These are phyloP conservation scores for Hydnomerulius pinastri DNA, from an alignment of 768 basidiomycete species.

Conservation along the genomic window DNA sequence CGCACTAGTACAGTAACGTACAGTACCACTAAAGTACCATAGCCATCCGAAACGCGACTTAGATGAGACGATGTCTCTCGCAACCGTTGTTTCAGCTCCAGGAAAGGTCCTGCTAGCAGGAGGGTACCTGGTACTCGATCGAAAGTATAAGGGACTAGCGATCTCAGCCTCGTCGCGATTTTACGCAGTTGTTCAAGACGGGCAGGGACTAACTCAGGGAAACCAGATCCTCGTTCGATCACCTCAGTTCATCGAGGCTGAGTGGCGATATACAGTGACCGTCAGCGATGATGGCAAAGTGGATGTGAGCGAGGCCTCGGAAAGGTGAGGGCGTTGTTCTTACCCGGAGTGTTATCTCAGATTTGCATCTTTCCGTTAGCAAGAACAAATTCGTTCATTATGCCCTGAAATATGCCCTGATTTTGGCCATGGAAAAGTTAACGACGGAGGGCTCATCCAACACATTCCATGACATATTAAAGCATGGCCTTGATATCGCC, in stretches of 20 bases:
- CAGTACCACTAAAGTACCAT: too few relatives aligned
- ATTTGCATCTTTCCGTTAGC: slow-evolving; percentile 33
- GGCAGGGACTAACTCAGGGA: slow-evolving; percentile 22
- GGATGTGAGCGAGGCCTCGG: slow-evolving; percentile 21
- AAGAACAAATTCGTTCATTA: slow-evolving; percentile 94
- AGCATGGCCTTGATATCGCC: slow-evolving; percentile 67
- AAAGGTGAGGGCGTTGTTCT: slow-evolving; percentile 17
- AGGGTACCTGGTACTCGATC: slow-evolving; percentile 96
- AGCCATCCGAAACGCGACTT: neutral
- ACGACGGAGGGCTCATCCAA: slow-evolving; percentile 40
- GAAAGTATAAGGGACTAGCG: slow-evolving; percentile 79
- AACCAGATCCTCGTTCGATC: slow-evolving; percentile 74
- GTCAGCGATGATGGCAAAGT: slow-evolving; percentile 34
- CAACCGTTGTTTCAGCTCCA: slow-evolving; percentile 84
- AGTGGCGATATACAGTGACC: slow-evolving; percentile 69
- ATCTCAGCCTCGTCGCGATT: slow-evolving; percentile 94
- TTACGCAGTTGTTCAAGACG: slow-evolving; percentile 70
- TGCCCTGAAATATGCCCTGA: slow-evolving; percentile 76
- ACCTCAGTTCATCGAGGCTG: slow-evolving; percentile 85
- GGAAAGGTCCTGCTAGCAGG: slow-evolving; percentile 96
- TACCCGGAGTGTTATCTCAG: neutral
- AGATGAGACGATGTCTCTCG: slow-evolving; percentile 39
- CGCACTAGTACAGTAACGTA: neutral
- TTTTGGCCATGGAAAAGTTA: slow-evolving; percentile 58
- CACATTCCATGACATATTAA: slow-evolving; percentile 42